Percentiles rank a stretch among this genome's conserved stretches.
These are phyloP conservation scores for Dillenia suffruticosa DNA, from an alignment of 164 flowering plant species.

Conservation along the genomic window DNA sequence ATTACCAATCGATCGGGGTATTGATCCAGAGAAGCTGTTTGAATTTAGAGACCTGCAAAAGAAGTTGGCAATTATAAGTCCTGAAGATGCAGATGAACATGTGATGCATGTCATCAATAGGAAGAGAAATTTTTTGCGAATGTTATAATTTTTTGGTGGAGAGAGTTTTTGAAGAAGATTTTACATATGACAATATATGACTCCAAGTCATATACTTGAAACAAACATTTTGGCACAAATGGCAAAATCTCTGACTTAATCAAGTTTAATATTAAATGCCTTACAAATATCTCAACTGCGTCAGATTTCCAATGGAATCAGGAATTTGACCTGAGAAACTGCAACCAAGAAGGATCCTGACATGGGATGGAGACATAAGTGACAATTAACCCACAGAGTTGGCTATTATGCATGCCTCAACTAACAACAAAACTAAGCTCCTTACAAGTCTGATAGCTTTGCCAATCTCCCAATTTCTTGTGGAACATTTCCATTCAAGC, in stretches of 20 bases:
- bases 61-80: no score
- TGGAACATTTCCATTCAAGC: conserved; percentile 51
- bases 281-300: conserved; percentile 42
- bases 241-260: no score
- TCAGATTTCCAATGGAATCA: conserved; percentile 46
- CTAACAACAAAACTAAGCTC: not conserved
- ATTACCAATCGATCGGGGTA: conserved; percentile 24
- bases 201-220: no score
- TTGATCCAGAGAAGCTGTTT: conserved; percentile 21
- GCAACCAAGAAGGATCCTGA: conserved; percentile 57
- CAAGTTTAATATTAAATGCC: conserved; percentile 8
- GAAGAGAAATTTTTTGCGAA: no score
- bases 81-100: no score
- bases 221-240: no score
- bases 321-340: conserved; percentile 65
- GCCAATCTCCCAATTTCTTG: conserved; percentile 35
- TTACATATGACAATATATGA: no score
- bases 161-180: no score
- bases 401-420: not conserved
- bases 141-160: no score
- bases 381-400: not conserved
- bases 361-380: not conserved
- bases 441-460: conserved; percentile 49
- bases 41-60: conserved; percentile 23
- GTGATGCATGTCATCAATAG: no score